Evolutionary conservation across 1,139 yeast genomes (phyloP).

Genomic region (Saccharomyces hybrid): DNA sequence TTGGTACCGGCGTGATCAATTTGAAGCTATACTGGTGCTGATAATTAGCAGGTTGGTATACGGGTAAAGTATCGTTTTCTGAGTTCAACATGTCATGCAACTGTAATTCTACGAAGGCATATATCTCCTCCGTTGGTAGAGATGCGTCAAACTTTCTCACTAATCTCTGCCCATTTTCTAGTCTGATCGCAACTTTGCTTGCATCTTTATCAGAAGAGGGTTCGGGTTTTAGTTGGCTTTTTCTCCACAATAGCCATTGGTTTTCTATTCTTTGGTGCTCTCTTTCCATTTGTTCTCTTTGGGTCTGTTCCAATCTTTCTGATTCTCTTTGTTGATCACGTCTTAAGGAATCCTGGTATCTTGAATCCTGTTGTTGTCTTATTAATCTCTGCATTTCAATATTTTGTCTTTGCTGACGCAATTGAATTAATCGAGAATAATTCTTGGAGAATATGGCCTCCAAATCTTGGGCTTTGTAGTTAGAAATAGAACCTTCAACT

Average conservation of each 20-base stretch:
- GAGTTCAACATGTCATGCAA: slow-evolving; percentile 32
- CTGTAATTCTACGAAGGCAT: slow-evolving; percentile 48
- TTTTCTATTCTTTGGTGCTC: slow-evolving; percentile 22
- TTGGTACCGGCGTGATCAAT: slow-evolving; percentile 51
- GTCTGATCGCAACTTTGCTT: slow-evolving; percentile 55
- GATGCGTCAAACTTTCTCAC: slow-evolving; percentile 44
- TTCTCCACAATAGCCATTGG: slow-evolving; percentile 45
- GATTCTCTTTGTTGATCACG: slow-evolving; percentile 37
- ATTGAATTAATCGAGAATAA: slow-evolving; percentile 50
- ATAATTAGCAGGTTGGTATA: slow-evolving; percentile 36
- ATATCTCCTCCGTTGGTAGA: slow-evolving; percentile 47
- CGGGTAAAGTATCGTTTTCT: slow-evolving; percentile 14
- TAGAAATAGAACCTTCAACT: slow-evolving; percentile 49
- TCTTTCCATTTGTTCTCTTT: slow-evolving; percentile 26
- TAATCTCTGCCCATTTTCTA: slow-evolving; percentile 45
- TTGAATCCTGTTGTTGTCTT: slow-evolving; percentile 68
- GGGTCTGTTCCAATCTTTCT: slow-evolving; percentile 24
- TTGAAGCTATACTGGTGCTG: slow-evolving; percentile 41
- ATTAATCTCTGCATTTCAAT: slow-evolving; percentile 53
- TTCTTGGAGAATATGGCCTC: slow-evolving; percentile 44
- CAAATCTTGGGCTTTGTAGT: slow-evolving; percentile 30
- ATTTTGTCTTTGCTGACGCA: slow-evolving; percentile 57
- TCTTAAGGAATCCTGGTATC: slow-evolving; percentile 61
- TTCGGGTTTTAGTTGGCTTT: slow-evolving; percentile 36
- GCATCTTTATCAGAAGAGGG: slow-evolving; percentile 24